These are phyloP conservation scores for Phyllosticta citrichinensis DNA, from an alignment of 2,329 filamentous ascomycete species.

Conservation along the genomic window DNA sequence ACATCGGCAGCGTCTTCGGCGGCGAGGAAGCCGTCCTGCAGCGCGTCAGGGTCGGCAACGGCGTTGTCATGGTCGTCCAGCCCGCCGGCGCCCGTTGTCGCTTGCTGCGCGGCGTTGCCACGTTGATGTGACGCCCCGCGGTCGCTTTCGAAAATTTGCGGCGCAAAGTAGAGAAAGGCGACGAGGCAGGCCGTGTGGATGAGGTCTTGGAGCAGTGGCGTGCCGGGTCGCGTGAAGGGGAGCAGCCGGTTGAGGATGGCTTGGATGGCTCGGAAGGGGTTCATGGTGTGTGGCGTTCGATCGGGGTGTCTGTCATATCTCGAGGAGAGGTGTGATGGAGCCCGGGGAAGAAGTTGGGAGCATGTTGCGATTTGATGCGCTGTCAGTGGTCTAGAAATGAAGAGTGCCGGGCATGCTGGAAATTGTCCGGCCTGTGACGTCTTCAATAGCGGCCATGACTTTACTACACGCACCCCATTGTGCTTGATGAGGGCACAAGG, in stretches of 20 bases:
- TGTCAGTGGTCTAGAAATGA: not conserved
- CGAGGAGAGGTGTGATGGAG: not conserved
- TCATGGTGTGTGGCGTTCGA: not conserved
- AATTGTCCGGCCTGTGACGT: not conserved
- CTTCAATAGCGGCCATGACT: not conserved
- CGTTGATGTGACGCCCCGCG: not conserved
- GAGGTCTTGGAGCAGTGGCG: slow-evolving; percentile 37
- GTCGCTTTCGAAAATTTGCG: slow-evolving; percentile 30
- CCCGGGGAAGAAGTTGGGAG: not conserved
- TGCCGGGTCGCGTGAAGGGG: slow-evolving; percentile 38
- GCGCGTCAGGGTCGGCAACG: not conserved
- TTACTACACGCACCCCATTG: not conserved
- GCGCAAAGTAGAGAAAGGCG: slow-evolving; percentile 37
- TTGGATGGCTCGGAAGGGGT: slow-evolving; percentile 4
- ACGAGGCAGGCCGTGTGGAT: slow-evolving; percentile 36
- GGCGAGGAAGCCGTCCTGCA: not conserved
- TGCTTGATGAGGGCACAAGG: no score
- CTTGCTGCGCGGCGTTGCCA: not conserved
- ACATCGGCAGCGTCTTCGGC: slow-evolving; percentile 12
- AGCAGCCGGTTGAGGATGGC: slow-evolving; percentile 32
- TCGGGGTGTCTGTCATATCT: not conserved
- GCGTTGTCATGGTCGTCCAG: not conserved
- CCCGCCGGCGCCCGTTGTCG: not conserved
- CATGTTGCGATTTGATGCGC: not conserved
- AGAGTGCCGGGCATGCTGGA: not conserved